Evolutionary conservation across 352 stramenopile genomes (phyloP).

Genomic region (Peronospora tabacina): DNA sequence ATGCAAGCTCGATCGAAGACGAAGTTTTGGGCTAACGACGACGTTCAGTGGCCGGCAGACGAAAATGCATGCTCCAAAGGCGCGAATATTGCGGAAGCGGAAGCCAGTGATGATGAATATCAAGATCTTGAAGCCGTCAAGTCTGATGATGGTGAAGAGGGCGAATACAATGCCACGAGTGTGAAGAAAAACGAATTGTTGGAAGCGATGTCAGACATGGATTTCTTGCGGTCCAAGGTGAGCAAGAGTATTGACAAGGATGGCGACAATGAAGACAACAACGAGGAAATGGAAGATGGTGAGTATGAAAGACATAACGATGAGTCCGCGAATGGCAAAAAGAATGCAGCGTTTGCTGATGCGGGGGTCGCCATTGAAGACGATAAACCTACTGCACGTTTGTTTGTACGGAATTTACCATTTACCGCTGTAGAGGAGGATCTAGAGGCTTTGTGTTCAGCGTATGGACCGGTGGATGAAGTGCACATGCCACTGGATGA

Average conservation of each 20-base stretch:
- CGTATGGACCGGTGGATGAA: conserved; percentile 85
- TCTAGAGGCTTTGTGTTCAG: conserved; percentile 86
- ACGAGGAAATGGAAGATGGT: conserved; percentile 34
- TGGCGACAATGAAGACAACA: conserved; percentile 17
- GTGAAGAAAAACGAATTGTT: conserved; percentile 16
- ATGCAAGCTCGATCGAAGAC: conserved; percentile 86
- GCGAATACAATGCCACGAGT: conserved; percentile 23
- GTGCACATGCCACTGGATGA: conserved; percentile 97
- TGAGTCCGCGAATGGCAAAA: conserved; percentile 4
- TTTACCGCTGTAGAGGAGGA: conserved; percentile 96
- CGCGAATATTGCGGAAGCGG: conserved; percentile 25
- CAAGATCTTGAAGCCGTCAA: conserved; percentile 28
- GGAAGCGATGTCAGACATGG: conserved; percentile 80
- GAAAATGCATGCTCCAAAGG: conserved; percentile 17
- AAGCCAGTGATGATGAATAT: conserved; percentile 35
- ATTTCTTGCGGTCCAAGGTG: conserved; percentile 91
- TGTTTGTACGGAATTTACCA: conserved; percentile 97
- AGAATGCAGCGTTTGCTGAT: conserved; percentile 3
- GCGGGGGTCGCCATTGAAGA: conserved; percentile 16
- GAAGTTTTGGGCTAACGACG: conserved; percentile 89
- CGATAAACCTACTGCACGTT: conserved; percentile 56
- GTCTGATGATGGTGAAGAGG: conserved; percentile 25
- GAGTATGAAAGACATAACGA: conserved; percentile 17
- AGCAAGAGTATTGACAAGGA: conserved; percentile 85
- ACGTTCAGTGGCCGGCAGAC: conserved; percentile 48